phyloP scores from a whole-genome alignment of 192 early-diverging fungal species.

The Mortierella claussenii region DNA sequence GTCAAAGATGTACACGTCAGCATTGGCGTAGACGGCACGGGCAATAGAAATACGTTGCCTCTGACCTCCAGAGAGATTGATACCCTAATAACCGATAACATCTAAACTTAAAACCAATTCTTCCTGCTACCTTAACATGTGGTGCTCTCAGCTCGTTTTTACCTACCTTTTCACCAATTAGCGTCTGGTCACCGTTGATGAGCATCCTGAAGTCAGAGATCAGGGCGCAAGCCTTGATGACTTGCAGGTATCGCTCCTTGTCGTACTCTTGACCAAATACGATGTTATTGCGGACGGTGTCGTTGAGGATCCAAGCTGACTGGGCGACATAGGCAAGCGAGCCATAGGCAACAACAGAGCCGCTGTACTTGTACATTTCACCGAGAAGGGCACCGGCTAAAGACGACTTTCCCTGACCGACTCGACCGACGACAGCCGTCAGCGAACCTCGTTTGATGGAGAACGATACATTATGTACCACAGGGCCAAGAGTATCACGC shows the following conservation, averaged over 20 bases:
- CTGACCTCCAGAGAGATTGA: constrained; percentile 81
- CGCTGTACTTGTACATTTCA: constrained; percentile 53
- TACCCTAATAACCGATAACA: too few species aligned
- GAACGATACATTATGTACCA: constrained; percentile 42
- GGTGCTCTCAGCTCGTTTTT: not conserved
- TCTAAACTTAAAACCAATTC: too few species aligned
- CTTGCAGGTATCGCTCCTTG: constrained; percentile 51
- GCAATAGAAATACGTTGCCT: constrained; percentile 73
- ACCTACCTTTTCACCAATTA: constrained; percentile 82
- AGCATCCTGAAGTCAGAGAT: constrained; percentile 85
- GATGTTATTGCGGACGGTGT: constrained; percentile 89
- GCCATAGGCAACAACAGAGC: constrained; percentile 1
- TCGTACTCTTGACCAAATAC: constrained; percentile 83
- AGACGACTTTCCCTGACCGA: constrained; percentile 64
- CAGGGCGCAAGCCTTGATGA: constrained; percentile 77
- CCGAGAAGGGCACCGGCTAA: constrained; percentile 56
- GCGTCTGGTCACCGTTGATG: constrained; percentile 88
- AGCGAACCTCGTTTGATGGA: constrained; percentile 52
- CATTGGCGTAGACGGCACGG: constrained; percentile 70
- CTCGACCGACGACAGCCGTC: constrained; percentile 56
- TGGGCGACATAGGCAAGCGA: constrained; percentile 51
- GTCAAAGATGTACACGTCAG: constrained; percentile 75
- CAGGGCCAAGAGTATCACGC: constrained; percentile 15
- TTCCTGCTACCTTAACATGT: too few species aligned
- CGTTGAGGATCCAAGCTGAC: constrained; percentile 93